Evolutionary conservation across 169 alveolate species (phyloP), one percentile per base, ranked within the genome.

Genomic region (Miamiensis avidus): DNA sequence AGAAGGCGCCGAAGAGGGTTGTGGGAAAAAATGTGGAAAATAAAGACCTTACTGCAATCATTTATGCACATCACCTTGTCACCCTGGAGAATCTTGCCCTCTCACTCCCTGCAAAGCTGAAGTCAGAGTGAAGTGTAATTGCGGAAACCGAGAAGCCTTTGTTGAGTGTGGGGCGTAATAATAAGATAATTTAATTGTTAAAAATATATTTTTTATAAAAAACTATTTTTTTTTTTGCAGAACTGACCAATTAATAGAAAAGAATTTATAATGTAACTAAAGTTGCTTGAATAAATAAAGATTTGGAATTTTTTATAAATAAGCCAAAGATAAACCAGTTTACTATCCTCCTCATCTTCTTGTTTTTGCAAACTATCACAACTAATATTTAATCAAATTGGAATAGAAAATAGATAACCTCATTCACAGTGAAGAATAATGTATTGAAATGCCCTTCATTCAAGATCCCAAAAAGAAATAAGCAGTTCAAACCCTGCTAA

Each of bases 61-160:
- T 87, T 78, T 87, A 31, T 94, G 97, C 78, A 82, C 75, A 29
- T 75, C 72, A 29, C 34, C 32, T 0, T 94, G 97, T 82, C 97
- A 94, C 82, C 89, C 82, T 29, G 81, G 78, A 28, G 75, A 81
- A 0, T 93, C 86, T 27, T 94, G 97, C 65, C 95, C 95, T 1
- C 72, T 82, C 34, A 78, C 31, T n/a, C 94, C 92, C 28, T 94
- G 97, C 30, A 89, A 88, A 79, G 96, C 91, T 0, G 94, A 93
- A 85, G 84, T 94, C 29, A 87, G 91, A 76, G 79, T 89, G 1
- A 86, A 74, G 26, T 94, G 97, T 82, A 76, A 82, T 29, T 94
- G 97, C 77, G 93, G 94, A 28, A 86, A 83, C 72, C 77, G 96
- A 75, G 89, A 75, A 75, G 88, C 91, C 0, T 76, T 79, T 32